Conservation (phyloP, 805 yeast genomes). For the Dipodascopsis uninucleata region DNA sequence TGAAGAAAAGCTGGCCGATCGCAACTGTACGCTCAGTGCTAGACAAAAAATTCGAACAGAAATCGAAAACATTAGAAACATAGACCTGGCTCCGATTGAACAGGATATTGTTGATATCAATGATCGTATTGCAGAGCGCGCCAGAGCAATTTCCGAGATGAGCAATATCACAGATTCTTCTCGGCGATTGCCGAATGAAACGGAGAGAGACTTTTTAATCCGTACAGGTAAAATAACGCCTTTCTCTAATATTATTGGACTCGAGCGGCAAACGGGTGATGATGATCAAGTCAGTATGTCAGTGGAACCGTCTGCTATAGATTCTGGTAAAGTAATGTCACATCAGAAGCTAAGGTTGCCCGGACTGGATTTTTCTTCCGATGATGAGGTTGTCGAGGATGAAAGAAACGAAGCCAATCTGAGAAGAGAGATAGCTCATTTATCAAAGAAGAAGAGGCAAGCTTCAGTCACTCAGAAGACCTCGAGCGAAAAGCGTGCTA, state of each 20-base stretch:
- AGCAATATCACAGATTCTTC: conserved; percentile 23
- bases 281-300: conserved; percentile 3
- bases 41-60: conserved; percentile 54
- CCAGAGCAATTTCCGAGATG: conserved; percentile 21
- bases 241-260: conserved; percentile 68
- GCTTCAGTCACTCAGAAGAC: background rate
- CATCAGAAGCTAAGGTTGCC: conserved; percentile 24
- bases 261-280: conserved; percentile 44
- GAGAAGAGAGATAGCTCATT: conserved; percentile 1
- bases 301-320: conserved; percentile 2
- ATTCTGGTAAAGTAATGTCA: conserved; percentile 12
- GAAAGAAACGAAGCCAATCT: conserved; percentile 29
- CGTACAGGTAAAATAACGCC: conserved; percentile 94
- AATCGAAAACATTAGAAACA: conserved; percentile 44
- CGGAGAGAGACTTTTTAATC: conserved; percentile 72
- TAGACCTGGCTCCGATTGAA: conserved; percentile 52
- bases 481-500: conserved; percentile 1
- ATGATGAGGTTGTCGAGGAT: conserved; percentile 31
- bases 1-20: conserved; percentile 46
- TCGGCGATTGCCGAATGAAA: conserved; percentile 60
- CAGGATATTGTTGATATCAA: conserved; percentile 63
- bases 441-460: conserved; percentile 7
- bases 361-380: conserved; percentile 24
- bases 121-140: conserved; percentile 42
- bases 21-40: conserved; percentile 62